Conservation (phyloP, 208 protist species). For the Wallacemonas rigidus region DNA sequence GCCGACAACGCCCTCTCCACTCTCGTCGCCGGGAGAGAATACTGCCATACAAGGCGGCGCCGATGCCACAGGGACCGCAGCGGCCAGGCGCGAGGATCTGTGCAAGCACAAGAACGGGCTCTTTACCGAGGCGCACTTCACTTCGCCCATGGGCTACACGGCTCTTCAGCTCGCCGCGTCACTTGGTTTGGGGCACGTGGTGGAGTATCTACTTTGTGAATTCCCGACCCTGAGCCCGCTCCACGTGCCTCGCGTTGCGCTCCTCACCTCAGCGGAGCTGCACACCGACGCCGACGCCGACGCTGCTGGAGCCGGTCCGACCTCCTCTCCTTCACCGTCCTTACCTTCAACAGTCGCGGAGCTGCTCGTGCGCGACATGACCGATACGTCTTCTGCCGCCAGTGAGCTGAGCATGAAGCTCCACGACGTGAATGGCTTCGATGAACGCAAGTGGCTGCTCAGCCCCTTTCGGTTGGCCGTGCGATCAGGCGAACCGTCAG, state of each 20-base stretch:
- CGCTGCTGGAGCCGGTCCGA: not conserved
- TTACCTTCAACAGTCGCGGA: not conserved
- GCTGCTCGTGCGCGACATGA: not conserved
- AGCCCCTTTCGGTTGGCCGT: constrained; percentile 50
- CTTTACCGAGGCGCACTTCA: constrained; percentile 50
- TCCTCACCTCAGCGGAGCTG: not conserved
- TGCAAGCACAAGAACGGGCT: constrained; percentile 20
- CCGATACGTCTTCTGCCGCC: not conserved
- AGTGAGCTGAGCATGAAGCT: constrained; percentile 6
- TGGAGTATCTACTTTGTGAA: constrained; percentile 46
- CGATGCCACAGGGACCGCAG: not conserved
- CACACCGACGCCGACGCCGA: not conserved
- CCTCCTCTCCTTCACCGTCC: no score
- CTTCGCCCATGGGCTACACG: constrained; percentile 66
- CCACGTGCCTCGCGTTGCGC: constrained; percentile 29
- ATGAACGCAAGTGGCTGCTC: constrained; percentile 33
- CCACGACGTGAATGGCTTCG: constrained; percentile 8
- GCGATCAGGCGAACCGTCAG: constrained; percentile 18
- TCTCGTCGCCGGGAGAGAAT: not conserved
- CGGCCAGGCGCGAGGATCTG: not conserved
- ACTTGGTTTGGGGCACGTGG: constrained; percentile 50
- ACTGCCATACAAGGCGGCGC: not conserved
- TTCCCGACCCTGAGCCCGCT: constrained; percentile 57
- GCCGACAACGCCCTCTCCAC: not conserved
- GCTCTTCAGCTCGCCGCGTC: constrained; percentile 68